A percentile compares a stretch with the other conserved stretches of the same genome.
Evolutionary conservation across 139 green algal genomes (phyloP).

Genomic region (Chlamydomonas incerta): DNA sequence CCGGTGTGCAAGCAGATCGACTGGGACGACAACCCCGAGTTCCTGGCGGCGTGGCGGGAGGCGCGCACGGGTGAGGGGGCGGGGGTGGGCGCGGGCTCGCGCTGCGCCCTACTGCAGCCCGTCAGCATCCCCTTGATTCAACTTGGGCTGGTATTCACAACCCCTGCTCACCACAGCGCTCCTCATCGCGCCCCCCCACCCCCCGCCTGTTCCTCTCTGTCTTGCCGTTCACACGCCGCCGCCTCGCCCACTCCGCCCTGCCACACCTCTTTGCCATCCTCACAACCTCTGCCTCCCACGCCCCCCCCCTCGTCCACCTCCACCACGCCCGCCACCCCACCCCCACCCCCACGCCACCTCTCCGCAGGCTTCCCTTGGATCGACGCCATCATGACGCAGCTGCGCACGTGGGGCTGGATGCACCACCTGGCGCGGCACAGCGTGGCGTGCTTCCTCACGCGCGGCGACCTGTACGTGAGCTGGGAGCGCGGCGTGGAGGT

Average conservation of each 20-base stretch:
- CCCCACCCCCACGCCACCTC: not conserved
- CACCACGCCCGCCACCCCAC: not conserved
- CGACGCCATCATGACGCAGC: constrained; percentile 94
- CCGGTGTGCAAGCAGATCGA: constrained; percentile 85
- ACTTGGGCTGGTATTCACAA: too few relatives aligned
- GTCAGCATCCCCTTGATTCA: too few relatives aligned
- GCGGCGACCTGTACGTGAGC: constrained; percentile 87
- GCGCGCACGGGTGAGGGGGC: constrained; percentile 60
- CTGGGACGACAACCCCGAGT: constrained; percentile 78
- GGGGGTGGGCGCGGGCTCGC: not conserved
- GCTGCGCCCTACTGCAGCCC: too few relatives aligned
- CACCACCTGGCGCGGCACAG: constrained; percentile 93
- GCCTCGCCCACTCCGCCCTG: too few relatives aligned
- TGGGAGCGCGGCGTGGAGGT: constrained; percentile 91
- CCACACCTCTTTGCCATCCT: too few relatives aligned
- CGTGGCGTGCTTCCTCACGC: constrained; percentile 97
- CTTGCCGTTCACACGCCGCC: too few relatives aligned
- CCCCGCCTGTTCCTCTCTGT: too few relatives aligned
- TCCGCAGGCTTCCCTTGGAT: constrained; percentile 86
- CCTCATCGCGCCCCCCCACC: too few relatives aligned
- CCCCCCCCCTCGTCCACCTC: not conserved
- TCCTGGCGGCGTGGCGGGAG: constrained; percentile 79
- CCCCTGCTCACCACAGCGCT: too few relatives aligned
- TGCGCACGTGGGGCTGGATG: constrained; percentile 89
- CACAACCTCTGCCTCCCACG: not conserved